Evolutionary conservation across 441 rosid species (phyloP), one percentile per base, ranked within the genome.

Genomic region (Adansonia grandidieri): DNA sequence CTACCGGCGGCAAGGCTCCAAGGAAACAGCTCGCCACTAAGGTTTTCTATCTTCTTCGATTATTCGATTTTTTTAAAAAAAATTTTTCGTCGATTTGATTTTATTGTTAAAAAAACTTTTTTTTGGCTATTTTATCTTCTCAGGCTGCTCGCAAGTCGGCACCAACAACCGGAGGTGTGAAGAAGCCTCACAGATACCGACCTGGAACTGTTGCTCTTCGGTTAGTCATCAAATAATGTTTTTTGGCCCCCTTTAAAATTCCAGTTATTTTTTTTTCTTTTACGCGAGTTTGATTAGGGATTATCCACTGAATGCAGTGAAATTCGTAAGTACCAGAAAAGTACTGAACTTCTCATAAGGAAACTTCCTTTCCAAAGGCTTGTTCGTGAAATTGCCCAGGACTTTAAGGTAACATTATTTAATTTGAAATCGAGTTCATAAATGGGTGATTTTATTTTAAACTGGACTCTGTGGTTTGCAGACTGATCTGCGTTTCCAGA

Each of bases 131-230:
- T 57, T 62, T 62, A 32, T 32, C 4, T 11, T 42, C 48, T 22
- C 79, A 87, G 89, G 89, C 89, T 82, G 89, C 91, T 32, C 88
- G 89, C 24, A 88, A 88, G 76, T 86, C 91, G 1, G 89, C 89
- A 0, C 91, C 88, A 0, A 85, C 86, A 8, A 85, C 87, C 6
- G 91, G 37, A 32, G 37, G 37, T 32, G 37, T 32, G 37, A 32
- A 32, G 37, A 32, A 32, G 37, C 37, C 37, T 10, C 91, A 88
- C 45, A 80, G 91, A 62, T 88, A 82, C 83, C 87, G 87, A 51
- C 91, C 88, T 0, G 91, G 91, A 76, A 88, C 91, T 0, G 91
- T 88, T 1, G 91, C 91, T 44, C 91, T 88, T 45, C 91, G 91
- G 87, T 84, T 19, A 79, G 81, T 72, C 6, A 22, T 58, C 17